A percentile compares a stretch with the other conserved stretches of the same genome.
Conservation (phyloP, 192 early-diverging fungal species). For the Podila epicladia region DNA sequence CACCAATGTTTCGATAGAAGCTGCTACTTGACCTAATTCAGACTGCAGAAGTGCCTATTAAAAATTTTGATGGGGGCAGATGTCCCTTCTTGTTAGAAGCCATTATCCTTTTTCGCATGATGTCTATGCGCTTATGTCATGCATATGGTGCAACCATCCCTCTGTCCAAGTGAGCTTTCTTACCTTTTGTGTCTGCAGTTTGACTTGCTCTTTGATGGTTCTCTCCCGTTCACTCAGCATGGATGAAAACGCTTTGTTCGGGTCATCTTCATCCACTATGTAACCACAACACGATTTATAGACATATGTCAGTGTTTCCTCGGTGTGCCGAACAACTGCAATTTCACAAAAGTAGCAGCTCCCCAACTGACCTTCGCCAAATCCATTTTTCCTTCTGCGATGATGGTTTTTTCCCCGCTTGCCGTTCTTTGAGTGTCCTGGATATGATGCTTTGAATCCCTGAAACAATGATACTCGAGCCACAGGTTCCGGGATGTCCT, state of each 20-base stretch:
- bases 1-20: conserved; percentile 57
- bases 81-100: neutral
- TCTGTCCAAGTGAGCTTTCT: neutral
- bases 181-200: conserved; percentile 62
- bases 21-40: conserved; percentile 58
- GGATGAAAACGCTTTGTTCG: conserved; percentile 51
- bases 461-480: conserved; percentile 64
- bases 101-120: neutral
- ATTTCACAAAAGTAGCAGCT: neutral
- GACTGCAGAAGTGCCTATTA: conserved; percentile 52
- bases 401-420: conserved; percentile 40
- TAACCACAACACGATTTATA: neutral
- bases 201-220: conserved; percentile 60
- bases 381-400: conserved; percentile 45
- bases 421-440: conserved; percentile 47
- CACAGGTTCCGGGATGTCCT: conserved; percentile 64
- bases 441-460: conserved; percentile 64
- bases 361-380: conserved; percentile 20
- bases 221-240: conserved; percentile 61
- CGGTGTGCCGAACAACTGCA: neutral
- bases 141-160: neutral
- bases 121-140: neutral
- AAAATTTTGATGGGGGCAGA: neutral
- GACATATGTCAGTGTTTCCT: neutral
- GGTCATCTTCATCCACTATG: conserved; percentile 43